Base-by-base conservation (phyloP, 1,284 basidiomycete species). In the Stereum hirsutum region DNA sequence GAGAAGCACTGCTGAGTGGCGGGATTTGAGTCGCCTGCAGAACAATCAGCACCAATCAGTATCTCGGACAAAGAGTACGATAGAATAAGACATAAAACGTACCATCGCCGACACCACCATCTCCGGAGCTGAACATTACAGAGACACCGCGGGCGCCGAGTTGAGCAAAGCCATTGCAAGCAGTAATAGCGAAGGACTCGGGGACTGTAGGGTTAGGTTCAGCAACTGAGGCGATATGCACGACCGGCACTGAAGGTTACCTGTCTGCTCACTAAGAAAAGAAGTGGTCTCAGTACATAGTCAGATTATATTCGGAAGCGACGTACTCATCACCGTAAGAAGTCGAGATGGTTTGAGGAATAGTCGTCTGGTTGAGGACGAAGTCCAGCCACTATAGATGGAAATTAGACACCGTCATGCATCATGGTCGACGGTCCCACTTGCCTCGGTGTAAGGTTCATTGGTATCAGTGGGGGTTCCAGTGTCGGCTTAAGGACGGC, bases 31-130 rank as follows among this genome's bases (percentile, higher is more conserved):
- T 74, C 58, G 4, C 73, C 70, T 4, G 84, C 84, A 39, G 83
- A 84, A 14, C 59, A 59, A 49, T 88, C 83, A 10, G 83, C 84
- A 17, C 75, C 78, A 15, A 73, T 66, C n/a, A n/a, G n/a, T n/a
- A n/a, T n/a, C n/a, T n/a, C n/a, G n/a, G n/a, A n/a, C n/a, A n/a
- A n/a, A n/a, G n/a, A n/a, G n/a, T n/a, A n/a, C n/a, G n/a, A n/a
- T n/a, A n/a, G 56, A 83, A 83, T 43, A 78, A 51, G 17, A 85
- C 48, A 3, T 78, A 74, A 14, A 78, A 65, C 27, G 84, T 84
- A 4, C 80, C 70, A n/a, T 69, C 43, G 4, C 31, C 33, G 12
- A 47, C 46, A 6, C 46, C 43, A 35, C 43, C 46, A 33, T 47
- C 43, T 11, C 46, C 43, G 6, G 42, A 44, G n/a, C 41, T 37